Evolutionary conservation across 73 alveolate species (phyloP), one percentile per base, ranked within the genome.

Genomic region (Symbiodinium natans): DNA sequence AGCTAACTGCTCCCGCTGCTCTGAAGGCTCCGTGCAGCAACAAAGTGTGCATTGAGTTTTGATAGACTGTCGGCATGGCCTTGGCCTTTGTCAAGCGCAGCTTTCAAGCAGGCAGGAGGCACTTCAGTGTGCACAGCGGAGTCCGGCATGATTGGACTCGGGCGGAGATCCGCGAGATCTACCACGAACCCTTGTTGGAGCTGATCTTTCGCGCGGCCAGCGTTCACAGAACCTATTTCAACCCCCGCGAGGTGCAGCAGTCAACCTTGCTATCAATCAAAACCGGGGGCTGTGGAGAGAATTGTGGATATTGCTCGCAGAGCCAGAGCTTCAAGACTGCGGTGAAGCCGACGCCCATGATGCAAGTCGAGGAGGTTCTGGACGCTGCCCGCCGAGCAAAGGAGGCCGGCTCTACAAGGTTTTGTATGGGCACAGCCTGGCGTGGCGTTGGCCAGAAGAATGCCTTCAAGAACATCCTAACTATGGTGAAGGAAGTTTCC

Each of bases 401-500:
- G 68, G 92, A 75, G 42, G 92, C 89, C 17, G 98, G 98, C 13
- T 75, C 92, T 92, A 92, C 98, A 11, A 92, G 98, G 2, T 92
- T 92, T 38, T 92, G 98, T 63, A 92, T 92, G 98, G 98, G 98
- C 63, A 92, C 92, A 15, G 98, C 98, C 83, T 92, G 98, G 98
- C 89, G 98, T 4, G 98, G 92, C 10, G 98, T 92, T 31, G 98
- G 98, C 33, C 83, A 73, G 98, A 92, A 92, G 92, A 92, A 77
- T 63, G 54, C 98, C 56, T 92, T 92, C 46, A 83, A 92, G 68
- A 71, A 92, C 92, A 77, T 92, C 74, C 31, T 92, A 38, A 77
- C 89, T 48, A 92, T 92, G 98, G 98, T 92, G 42, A 92, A 92
- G 83, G 96, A 77, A 31, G 98, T 92, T 40, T 77, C 92, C 2